Conservation (phyloP, 176 grass and related monocot genomes). For the Themeda triandra region DNA sequence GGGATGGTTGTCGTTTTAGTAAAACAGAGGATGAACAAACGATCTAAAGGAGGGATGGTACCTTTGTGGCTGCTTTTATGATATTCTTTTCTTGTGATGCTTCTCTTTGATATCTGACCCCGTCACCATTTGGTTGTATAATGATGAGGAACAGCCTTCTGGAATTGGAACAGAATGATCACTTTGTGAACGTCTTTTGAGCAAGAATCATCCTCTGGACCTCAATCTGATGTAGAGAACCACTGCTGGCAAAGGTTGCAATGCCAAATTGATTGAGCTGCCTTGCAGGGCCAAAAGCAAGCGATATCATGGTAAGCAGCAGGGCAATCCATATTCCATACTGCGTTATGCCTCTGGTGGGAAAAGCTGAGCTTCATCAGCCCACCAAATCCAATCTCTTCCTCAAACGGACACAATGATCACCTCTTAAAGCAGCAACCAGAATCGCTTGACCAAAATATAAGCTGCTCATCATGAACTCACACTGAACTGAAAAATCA, state of each 20-base stretch:
- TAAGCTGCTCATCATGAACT: neutral
- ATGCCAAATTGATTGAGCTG: slow-evolving; percentile 27
- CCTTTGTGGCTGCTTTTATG: neutral
- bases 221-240: neutral
- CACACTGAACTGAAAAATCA: neutral
- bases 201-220: neutral
- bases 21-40: neutral
- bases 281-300: neutral
- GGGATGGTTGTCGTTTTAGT: neutral
- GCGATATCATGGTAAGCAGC: slow-evolving; percentile 28
- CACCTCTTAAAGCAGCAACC: slow-evolving; percentile 3
- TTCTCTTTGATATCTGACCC: slow-evolving; percentile 20
- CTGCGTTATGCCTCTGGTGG: neutral
- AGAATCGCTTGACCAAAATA: neutral
- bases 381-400: neutral
- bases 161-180: slow-evolving; percentile 25
- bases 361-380: slow-evolving; percentile 16
- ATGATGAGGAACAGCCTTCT: slow-evolving; percentile 24
- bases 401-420: neutral
- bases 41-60: neutral
- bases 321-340: slow-evolving; percentile 18
- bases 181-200: slow-evolving; percentile 5
- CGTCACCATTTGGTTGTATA: slow-evolving; percentile 20
- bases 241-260: neutral
- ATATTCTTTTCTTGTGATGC: slow-evolving; percentile 9